Evolutionary conservation across 108 stramenopile genomes (phyloP).

Genomic region (Ochromonas danica): DNA sequence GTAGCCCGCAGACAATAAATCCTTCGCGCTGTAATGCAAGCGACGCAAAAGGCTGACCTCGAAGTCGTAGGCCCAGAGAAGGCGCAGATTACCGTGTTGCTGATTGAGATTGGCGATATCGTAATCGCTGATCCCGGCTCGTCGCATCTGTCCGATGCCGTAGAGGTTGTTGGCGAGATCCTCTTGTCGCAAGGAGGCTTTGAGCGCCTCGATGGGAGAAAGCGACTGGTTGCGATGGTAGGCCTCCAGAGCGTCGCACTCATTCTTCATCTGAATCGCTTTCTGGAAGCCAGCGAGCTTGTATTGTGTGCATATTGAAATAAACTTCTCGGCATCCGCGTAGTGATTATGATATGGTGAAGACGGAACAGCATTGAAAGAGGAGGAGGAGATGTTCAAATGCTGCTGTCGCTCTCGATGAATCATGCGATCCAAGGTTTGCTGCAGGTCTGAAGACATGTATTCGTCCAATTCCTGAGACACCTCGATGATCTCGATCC

Average conservation of each 20-base stretch:
- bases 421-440: no score
- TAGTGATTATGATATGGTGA: background rate
- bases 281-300: background rate
- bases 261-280: background rate
- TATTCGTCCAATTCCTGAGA: background rate
- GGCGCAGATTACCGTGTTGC: background rate
- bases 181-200: background rate
- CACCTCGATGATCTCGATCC: background rate
- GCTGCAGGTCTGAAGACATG: no score
- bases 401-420: no score
- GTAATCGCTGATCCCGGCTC: background rate
- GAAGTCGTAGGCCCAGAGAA: conserved; percentile 1
- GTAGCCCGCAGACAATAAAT: background rate
- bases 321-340: background rate
- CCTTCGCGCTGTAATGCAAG: background rate
- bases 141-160: background rate
- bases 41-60: background rate
- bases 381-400: background rate
- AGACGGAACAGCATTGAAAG: background rate
- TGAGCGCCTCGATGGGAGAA: background rate
- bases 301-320: background rate
- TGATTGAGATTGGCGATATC: background rate
- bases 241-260: background rate
- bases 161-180: background rate
- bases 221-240: background rate